Evolutionary conservation across 169 alveolate species (phyloP), one percentile per base, ranked within the genome.

Genomic region (Cryptosporidium sp.): DNA sequence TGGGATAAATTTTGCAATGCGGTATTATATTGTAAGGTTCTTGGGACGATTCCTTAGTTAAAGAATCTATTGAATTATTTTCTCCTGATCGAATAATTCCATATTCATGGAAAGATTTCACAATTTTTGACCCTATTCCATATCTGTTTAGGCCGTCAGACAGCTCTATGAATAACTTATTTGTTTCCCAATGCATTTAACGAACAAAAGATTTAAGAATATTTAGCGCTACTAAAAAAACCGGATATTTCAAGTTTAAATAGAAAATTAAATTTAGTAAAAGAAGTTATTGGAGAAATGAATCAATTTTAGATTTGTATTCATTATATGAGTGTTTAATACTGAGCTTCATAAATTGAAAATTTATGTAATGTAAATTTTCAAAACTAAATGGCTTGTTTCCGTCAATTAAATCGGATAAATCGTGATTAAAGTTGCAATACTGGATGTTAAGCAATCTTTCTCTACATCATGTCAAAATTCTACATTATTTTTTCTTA

Each of bases 141-240:
- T 50, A 43, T 10, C 14, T n/a, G 18, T 29, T 26, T 31, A 65
- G 18, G 68, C 50, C 43, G 3, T 45, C 52, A 33, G 80, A 80
- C 14, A 80, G 29, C 29, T 80, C 41, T 23, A 80, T 35, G 26
- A 6, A 8, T 31, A 59, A 80, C 29, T 37, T 80, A 39, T 67
- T 48, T 3, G 75, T 80, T 43, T 80, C 89, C 71, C 71, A 80
- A 37, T 41, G 1, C 89, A 80, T 80, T 43, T 1, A 55, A n/a
- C 7, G 7, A 14, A 31, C 39, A 50, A 35, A 21, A 26, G 7
- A 50, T 33, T 14, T 8, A 21, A 50, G 69, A 21, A 50, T 31
- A 29, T 50, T 29, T 33, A 71, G 69, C 85, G 85, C 85, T 59
- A n/a, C 41, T 59, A 9, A 21, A 45, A 45, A 45, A 45, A 45